Evolutionary conservation across 345 rosid species (phyloP), one percentile per base, ranked within the genome.

Genomic region (Crucihimalaya himalaica): DNA sequence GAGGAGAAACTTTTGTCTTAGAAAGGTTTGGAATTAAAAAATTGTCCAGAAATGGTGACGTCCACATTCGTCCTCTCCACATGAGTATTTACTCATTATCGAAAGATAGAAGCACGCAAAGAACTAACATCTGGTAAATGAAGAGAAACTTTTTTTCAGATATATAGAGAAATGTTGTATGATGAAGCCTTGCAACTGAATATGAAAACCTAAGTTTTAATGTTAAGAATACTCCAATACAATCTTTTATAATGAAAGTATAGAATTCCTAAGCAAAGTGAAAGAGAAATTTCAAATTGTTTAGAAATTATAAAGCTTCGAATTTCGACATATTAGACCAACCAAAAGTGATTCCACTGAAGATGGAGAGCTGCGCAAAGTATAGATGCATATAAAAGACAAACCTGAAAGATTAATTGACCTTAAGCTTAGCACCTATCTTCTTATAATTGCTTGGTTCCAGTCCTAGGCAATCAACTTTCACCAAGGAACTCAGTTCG

Each of bases 381-480:
- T 39, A 28, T 3, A 27, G 6, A 11, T 12, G 42, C 75, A 16
- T 52, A 34, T 0, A 56, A 39, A 25, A 48, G 0, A 32, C 21
- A 42, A 35, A 28, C 53, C 40, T 66, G 13, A 53, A 64, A 31
- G 51, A 34, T 37, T 40, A 20, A 68, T 34, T 27, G 64, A 90
- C 97, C 97, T 85, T 94, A 67, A 94, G 97, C 82, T 89, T 94
- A 66, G 98, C 96, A 66, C 97, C 97, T 68, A 94, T 73, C 73
- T 91, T 94, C 86, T 91, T 94, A 83, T 91, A 89, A 68, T 94
- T 96, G 66, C 88, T 86, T 40, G 93, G 86, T 58, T 91, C 84
- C 90, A 94, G 68, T 34, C 92, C 98, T 66, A 62, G 68, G 85
- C 97, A 91, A 58, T 94, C 84, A 9, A 94, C 70, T 89, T 86